Base-by-base conservation (phyloP, 2,329 filamentous ascomycete genomes). In the Epichloe uncinata region DNA sequence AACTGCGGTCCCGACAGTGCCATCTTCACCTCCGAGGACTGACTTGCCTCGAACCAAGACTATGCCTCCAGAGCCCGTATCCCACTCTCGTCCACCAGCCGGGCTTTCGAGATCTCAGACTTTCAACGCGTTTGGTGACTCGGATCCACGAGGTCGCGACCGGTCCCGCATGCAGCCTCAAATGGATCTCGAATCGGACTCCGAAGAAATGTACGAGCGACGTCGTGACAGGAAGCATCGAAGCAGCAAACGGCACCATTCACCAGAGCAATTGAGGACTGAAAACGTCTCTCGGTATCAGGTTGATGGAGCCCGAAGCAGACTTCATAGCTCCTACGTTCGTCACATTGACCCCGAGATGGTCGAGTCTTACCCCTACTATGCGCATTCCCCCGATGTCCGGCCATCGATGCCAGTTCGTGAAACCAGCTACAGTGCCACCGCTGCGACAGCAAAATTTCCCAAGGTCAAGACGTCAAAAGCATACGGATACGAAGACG, bases 101-200 rank as follows among this genome's bases (percentile, higher is more conserved):
- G 53, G 50, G 4, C 55, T 66, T 3, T 41, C 57, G 11, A 60
- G 68, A 38, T 52, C 68, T 3, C 56, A 67, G 45, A 70, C 67
- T 0, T 70, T 60, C 46, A 59, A 58, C 37, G 51, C 36, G 0
- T 61, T 61, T 42, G 53, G 56, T 5, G 61, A 63, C 2, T 20
- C 51, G 2, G 33, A 64, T 9, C 53, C 58, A 5, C 66, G 67
- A 5, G 68, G 68, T 7, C 68, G 68, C 30, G 58, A 58, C 33
- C 67, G 68, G 15, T 67, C 66, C 11, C 64, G 63, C 42, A 55
- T 63, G 55, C 63, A 69, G 6, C 33, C 68, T 5, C 68, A 71
- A 52, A 58, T 62, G 13, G 56, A 60, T 9, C 63, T 62, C 3
- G 61, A 67, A 4, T 60, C 54, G 3, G 67, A 69, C 4, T 62